phyloP scores from a whole-genome alignment of 2,329 filamentous ascomycete genomes.

The Hypoxylon sp. region DNA sequence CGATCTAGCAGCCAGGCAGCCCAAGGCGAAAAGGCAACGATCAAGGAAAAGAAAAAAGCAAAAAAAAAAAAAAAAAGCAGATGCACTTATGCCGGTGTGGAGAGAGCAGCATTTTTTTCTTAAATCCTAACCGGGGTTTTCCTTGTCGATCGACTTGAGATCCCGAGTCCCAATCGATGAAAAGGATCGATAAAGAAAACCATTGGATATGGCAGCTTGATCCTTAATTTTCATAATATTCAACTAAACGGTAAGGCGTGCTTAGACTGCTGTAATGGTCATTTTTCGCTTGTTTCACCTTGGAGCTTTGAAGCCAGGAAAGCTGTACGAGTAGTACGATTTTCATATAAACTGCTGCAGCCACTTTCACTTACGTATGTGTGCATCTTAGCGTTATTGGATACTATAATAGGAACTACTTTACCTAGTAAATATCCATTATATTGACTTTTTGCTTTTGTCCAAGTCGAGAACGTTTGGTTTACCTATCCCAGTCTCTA shows the following conservation, averaged over 20 bases:
- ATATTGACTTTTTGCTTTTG: conserved; percentile 27
- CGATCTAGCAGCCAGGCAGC: no score
- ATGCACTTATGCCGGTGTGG: conserved; percentile 18
- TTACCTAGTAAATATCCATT: no score
- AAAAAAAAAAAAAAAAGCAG: conserved; percentile 19
- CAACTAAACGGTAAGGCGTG: no score
- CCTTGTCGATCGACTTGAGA: conserved; percentile 33
- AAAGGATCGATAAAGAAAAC: conserved; percentile 23
- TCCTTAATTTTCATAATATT: conserved; percentile 24
- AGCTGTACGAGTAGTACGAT: neutral
- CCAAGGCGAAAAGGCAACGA: conserved; percentile 1
- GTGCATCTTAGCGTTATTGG: no score
- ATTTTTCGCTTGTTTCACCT: conserved; percentile 17
- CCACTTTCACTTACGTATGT: conserved; percentile 16
- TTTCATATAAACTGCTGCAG: conserved; percentile 13
- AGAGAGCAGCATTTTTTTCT: conserved; percentile 4
- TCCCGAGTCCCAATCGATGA: conserved; percentile 32
- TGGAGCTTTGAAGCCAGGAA: neutral
- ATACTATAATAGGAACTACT: no score
- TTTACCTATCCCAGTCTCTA: neutral
- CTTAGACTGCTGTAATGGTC: no score
- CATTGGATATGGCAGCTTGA: conserved; percentile 8
- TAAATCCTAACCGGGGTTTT: conserved; percentile 23
- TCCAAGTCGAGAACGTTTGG: conserved; percentile 1
- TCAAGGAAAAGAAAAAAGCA: neutral